Evolutionary conservation across 306 rosid species (phyloP), one percentile per base, ranked within the genome.

Genomic region (Amphicarpaea edgeworthii): DNA sequence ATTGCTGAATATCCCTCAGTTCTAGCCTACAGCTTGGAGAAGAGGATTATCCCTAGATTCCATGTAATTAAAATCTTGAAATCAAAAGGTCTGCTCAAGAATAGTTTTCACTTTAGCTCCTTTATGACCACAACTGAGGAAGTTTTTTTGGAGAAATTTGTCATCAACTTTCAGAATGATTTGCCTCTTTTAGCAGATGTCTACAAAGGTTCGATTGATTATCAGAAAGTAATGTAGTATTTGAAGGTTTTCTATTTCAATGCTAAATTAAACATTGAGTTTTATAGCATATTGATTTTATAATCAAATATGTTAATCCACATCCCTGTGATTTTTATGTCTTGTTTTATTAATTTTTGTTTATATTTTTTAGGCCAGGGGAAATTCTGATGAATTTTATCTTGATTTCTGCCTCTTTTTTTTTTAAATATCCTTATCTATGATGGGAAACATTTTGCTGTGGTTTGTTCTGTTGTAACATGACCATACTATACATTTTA

Each of bases 21-120:
- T 57, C 10, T 72, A 0, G 5, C 28, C 15, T 68, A 8, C 26
- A 77, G 61, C 55, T 77, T 84, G 75, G 81, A 84, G 82, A 84
- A 41, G 50, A 51, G 79, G 41, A 60, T 72, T 10, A 67, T 65
- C 12, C 80, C 85, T 12, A 71, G 64, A 41, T 55, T 30, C 43
- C n/a, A 8, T 8, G 57, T 72, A 8, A 7, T 72, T 42, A 61
- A 42, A 12, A 16, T 46, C 37, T 72, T 72, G 68, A 72, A 23
- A 72, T 58, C 77, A 0, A 61, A 61, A 46, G 68, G 77, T n/a
- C 21, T 57, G 41, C 7, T 57, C 1, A 6, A 5, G 16, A 40
- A 24, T 24, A 19, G 26, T 41, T 8, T 23, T 11, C 3, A 8
- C 3, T 30, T 57, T 2, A 0, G 28, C 24, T 0, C 53, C 34